A percentile compares a stretch with the other conserved stretches of the same genome.
Conservation (phyloP, 2,329 filamentous ascomycete species). For the Nemania bipapillata region DNA sequence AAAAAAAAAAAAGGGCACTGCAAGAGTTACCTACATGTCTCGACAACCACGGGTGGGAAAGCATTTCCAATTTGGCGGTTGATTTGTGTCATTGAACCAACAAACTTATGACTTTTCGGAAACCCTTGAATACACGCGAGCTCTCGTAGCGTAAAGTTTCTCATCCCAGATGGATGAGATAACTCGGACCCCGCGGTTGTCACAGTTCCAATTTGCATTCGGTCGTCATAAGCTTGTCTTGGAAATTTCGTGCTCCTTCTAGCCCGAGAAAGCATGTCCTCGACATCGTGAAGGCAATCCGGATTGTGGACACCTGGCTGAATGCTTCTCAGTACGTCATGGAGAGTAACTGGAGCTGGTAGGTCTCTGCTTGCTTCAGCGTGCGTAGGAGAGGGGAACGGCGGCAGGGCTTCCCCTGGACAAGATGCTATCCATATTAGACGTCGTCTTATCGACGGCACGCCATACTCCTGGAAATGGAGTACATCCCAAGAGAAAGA, state of each 20-base stretch:
- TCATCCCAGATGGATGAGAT: conserved; percentile 70
- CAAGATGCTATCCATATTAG: conserved; percentile 68
- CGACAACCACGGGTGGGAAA: conserved; percentile 70
- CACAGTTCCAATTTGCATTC: conserved; percentile 65
- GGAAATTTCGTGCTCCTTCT: conserved; percentile 42
- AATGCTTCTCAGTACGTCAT: conserved; percentile 54
- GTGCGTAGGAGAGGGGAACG: conserved; percentile 72
- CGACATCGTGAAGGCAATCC: conserved; percentile 55
- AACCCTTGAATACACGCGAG: conserved; percentile 76
- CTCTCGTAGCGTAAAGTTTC: conserved; percentile 73
- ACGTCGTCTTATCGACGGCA: conserved; percentile 60
- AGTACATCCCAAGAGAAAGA: conserved; percentile 74
- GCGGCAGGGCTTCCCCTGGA: conserved; percentile 75
- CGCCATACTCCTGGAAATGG: conserved; percentile 60
- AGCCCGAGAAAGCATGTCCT: conserved; percentile 24
- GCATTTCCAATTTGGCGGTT: conserved; percentile 80
- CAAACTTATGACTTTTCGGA: conserved; percentile 67
- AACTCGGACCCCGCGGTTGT: conserved; percentile 70
- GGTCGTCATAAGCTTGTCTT: conserved; percentile 56
- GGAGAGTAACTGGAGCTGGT: conserved; percentile 57
- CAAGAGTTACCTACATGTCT: conserved; percentile 41
- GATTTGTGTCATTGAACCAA: conserved; percentile 52
- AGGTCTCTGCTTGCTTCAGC: conserved; percentile 44
- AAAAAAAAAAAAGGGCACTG: not conserved
- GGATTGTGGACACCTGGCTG: not conserved